Evolutionary conservation across 306 rosid genomes (phyloP), one percentile per base, ranked within the genome.

Genomic region (Acacia melanoxylon): DNA sequence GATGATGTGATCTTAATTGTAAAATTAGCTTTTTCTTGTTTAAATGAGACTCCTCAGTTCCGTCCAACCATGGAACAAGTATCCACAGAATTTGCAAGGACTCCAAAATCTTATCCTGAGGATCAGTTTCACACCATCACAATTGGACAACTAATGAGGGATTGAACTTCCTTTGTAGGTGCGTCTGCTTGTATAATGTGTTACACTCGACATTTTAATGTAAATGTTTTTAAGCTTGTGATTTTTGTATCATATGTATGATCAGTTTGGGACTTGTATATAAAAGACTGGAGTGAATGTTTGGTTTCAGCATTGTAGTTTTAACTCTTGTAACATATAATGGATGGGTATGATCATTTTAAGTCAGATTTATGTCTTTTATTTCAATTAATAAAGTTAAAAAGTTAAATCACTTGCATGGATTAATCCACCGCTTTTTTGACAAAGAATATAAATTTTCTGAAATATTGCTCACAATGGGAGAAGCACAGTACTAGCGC

Each of bases 1-100:
- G 49, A 42, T 29, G 58, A 83, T n/a, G 46, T 79, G 15, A 40
- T 42, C 16, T 31, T 22, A 0, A 40, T 56, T 66, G 5, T 1
- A 33, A 67, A 35, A 51, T 22, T 74, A 22, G 41, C 48, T 66
- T 54, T 22, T 44, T 42, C 48, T 3, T 83, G 80, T 27, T 54
- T 83, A 77, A 74, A 0, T 31, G 49, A 67, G 58, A 79, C 4
- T 0, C 54, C 80, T 10, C 22, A 4, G 0, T 79, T n/a, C 67
- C 77, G 80, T n/a, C 83, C 80, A 44, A 74, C 78, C 31, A 84
- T 79, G 86, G 27, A 74, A 40, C 77, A 79, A 17, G 78, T 74
- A 46, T 29, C 44, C 5, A 29, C 8, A 2, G 48, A 41, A 10
- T 69, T 74, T 3, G 48, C 4, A 14, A 51, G 19, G 68, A 3